Evolutionary conservation across 192 early-diverging fungal species (phyloP).

Genomic region (Coemansia sp.): DNA sequence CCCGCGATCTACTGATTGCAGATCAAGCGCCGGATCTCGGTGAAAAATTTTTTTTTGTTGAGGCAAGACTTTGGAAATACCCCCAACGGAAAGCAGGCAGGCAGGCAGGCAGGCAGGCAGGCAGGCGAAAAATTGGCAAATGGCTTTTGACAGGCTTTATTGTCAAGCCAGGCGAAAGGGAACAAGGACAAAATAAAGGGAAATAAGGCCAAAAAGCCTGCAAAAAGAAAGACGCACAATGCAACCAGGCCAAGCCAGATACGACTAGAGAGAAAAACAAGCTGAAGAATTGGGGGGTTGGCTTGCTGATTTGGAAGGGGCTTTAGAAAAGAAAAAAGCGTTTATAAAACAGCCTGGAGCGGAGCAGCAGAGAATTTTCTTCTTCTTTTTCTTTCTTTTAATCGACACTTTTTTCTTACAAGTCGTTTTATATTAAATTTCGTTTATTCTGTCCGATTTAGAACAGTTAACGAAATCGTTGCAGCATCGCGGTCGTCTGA

Average conservation of each 20-base stretch:
- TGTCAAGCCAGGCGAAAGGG: neutral
- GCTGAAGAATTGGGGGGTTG: neutral
- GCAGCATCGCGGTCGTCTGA: slow-evolving; percentile 7
- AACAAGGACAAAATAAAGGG: neutral
- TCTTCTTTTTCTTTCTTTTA: slow-evolving; percentile 25
- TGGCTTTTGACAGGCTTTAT: no score
- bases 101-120: no score
- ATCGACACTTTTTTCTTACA: slow-evolving; percentile 18
- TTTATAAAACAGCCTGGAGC: neutral
- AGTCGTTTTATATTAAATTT: slow-evolving; percentile 28
- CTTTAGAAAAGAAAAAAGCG: neutral
- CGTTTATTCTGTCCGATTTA: slow-evolving; percentile 24
- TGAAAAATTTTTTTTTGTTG: slow-evolving; percentile 25
- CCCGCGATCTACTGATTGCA: slow-evolving; percentile 6
- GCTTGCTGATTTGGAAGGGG: no score
- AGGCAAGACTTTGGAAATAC: slow-evolving; percentile 1
- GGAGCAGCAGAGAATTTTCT: neutral
- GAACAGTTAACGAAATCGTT: slow-evolving; percentile 35
- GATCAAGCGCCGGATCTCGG: slow-evolving; percentile 3
- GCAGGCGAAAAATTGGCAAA: no score
- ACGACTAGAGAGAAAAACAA: no score
- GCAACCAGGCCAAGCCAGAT: neutral
- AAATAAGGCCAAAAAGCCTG: no score
- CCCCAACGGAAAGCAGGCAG: neutral
- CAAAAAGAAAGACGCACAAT: no score